A percentile compares a stretch with the other conserved stretches of the same genome.
phyloP scores from a whole-genome alignment of 2,329 filamentous ascomycete genomes.

The Verticillium tricorpus region DNA sequence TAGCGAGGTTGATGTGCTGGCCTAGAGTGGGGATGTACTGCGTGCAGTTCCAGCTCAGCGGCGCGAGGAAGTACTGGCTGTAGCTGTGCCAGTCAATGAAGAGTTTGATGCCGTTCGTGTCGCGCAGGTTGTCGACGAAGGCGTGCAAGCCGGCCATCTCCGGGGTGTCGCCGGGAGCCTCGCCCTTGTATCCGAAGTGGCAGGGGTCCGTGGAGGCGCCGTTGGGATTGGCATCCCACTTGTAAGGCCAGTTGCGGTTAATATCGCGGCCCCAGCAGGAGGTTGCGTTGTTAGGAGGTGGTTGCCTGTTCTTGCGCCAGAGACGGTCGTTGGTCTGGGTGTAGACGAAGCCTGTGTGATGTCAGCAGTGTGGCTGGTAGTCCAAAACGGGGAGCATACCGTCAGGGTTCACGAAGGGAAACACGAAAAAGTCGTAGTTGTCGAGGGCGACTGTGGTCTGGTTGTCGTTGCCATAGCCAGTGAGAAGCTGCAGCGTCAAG shows the following conservation, averaged over 20 bases:
- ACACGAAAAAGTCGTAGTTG: conserved; percentile 53
- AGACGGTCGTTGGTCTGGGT: conserved; percentile 38
- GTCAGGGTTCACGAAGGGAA: conserved; percentile 45
- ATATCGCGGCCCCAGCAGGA: conserved; percentile 45
- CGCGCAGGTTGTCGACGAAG: conserved; percentile 24
- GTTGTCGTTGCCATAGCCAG: conserved; percentile 27
- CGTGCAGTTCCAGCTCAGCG: conserved; percentile 39
- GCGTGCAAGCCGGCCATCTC: conserved; percentile 40
- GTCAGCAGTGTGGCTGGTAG: background rate
- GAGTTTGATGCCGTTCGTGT: conserved; percentile 31
- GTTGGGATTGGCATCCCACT: conserved; percentile 36
- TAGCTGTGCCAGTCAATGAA: conserved; percentile 46
- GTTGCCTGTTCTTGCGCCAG: conserved; percentile 49
- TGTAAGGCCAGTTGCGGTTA: conserved; percentile 50
- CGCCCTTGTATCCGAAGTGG: conserved; percentile 37
- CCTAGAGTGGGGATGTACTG: conserved; percentile 31
- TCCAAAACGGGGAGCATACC: conserved; percentile 17
- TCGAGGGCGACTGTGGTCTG: conserved; percentile 28
- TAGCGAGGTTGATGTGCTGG: conserved; percentile 27
- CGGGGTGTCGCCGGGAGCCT: conserved; percentile 33
- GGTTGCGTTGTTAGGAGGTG: conserved; percentile 19
- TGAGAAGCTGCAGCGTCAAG: conserved; percentile 37
- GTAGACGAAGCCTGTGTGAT: conserved; percentile 35
- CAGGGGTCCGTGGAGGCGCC: conserved; percentile 45
- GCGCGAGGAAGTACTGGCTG: conserved; percentile 35